Evolutionary conservation across 1,139 yeast species (phyloP).

Genomic region (Arxiozyma telluris): DNA sequence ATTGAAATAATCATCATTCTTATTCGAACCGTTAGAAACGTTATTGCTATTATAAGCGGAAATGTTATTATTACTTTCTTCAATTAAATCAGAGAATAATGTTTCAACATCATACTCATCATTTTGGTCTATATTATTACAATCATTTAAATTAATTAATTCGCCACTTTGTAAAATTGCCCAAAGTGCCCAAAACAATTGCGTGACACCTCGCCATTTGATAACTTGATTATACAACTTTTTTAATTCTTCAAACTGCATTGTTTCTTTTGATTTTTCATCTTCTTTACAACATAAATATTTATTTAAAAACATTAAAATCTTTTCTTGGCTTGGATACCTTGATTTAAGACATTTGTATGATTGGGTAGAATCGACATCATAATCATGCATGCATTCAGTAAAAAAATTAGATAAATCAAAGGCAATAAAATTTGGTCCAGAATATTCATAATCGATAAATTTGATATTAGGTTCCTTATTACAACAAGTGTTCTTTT

Average conservation of each 20-base stretch:
- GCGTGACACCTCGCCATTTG: slow-evolving; percentile 74
- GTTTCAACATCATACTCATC: slow-evolving; percentile 33
- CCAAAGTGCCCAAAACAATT: slow-evolving; percentile 83
- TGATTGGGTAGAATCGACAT: slow-evolving; percentile 38
- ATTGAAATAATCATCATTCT: neutral
- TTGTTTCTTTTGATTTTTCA: slow-evolving; percentile 11
- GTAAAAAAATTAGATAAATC: slow-evolving; percentile 83
- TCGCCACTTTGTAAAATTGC: slow-evolving; percentile 74
- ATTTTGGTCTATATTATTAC: slow-evolving; percentile 17
- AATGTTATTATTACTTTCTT: slow-evolving; percentile 17
- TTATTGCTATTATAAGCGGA: slow-evolving; percentile 30
- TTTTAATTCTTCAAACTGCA: slow-evolving; percentile 43
- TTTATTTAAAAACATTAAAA: slow-evolving; percentile 57
- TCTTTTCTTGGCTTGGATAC: slow-evolving; percentile 55
- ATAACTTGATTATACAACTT: slow-evolving; percentile 53
- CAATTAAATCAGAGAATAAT: slow-evolving; percentile 25
- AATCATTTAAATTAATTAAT: slow-evolving; percentile 29
- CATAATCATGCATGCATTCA: slow-evolving; percentile 95
- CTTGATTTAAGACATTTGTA: slow-evolving; percentile 46
- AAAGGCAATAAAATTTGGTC: slow-evolving; percentile 76
- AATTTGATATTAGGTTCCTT: slow-evolving; percentile 69
- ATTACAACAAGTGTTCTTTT: slow-evolving; percentile 32
- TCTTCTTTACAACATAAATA: slow-evolving; percentile 38
- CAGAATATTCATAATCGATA: slow-evolving; percentile 92
- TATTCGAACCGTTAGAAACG: neutral